A percentile compares a stretch with the other conserved stretches of the same genome.
These are phyloP conservation scores for Inonotus obliquus DNA, from an alignment of 1,284 basidiomycete species.

Conservation along the genomic window DNA sequence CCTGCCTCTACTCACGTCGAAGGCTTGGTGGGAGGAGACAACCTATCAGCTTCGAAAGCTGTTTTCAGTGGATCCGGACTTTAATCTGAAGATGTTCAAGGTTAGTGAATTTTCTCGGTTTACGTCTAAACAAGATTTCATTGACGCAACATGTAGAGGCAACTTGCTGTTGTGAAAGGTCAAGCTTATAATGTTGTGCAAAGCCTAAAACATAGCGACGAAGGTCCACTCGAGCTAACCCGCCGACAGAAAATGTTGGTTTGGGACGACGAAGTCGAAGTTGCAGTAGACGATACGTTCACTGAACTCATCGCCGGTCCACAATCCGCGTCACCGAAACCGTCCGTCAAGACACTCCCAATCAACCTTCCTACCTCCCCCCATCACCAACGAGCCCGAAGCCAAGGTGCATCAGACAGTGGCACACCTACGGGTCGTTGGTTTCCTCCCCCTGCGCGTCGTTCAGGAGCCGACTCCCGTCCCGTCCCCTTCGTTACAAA, in stretches of 20 bases:
- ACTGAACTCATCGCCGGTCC: slow-evolving; percentile 34
- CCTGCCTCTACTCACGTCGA: slow-evolving; percentile 75
- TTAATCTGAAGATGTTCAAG: slow-evolving; percentile 81
- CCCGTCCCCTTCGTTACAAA: slow-evolving; percentile 78
- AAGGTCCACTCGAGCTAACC: slow-evolving; percentile 81
- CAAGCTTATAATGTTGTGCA: slow-evolving; percentile 90
- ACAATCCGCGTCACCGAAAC: slow-evolving; percentile 45
- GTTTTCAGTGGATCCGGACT: slow-evolving; percentile 79
- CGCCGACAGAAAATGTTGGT: slow-evolving; percentile 73
- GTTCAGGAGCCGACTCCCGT: slow-evolving; percentile 57
- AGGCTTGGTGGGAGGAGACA: slow-evolving; percentile 88
- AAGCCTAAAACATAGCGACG: slow-evolving; percentile 69
- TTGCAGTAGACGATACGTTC: slow-evolving; percentile 53
- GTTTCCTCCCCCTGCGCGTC: slow-evolving; percentile 67
- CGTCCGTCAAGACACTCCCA: slow-evolving; percentile 60
- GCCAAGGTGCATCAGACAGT: slow-evolving; percentile 45
- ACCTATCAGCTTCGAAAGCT: slow-evolving; percentile 71
- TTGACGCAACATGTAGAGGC: slow-evolving; percentile 43
- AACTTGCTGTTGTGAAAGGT: slow-evolving; percentile 87
- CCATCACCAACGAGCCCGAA: slow-evolving; percentile 42
- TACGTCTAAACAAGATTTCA: background rate
- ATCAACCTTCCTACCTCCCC: slow-evolving; percentile 31
- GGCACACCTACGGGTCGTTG: slow-evolving; percentile 31
- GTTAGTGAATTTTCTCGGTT: slow-evolving; percentile 36
- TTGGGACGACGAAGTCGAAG: slow-evolving; percentile 80